Evolutionary conservation across 2,329 filamentous ascomycete species (phyloP).

Genomic region (Achaetomium macrosporum): DNA sequence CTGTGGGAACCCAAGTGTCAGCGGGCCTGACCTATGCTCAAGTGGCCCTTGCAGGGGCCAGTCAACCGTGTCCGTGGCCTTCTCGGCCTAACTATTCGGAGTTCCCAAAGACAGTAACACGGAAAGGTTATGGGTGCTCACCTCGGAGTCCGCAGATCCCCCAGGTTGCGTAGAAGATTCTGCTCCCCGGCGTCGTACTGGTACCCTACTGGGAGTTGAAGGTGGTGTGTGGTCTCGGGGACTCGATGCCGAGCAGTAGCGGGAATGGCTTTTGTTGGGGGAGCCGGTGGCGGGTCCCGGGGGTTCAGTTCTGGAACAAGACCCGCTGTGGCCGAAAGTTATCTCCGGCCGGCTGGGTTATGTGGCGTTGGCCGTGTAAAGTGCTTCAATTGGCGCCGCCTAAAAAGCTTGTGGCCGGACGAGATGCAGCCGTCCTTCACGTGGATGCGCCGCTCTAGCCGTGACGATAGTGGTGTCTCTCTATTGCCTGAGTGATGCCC

Average conservation of each 20-base stretch:
- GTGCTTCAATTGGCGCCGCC: constrained; percentile 15
- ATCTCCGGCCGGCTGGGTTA: not conserved
- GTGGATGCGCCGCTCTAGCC: constrained; percentile 11
- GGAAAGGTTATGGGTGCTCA: not conserved
- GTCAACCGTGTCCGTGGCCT: not conserved
- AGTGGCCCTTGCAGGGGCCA: not conserved
- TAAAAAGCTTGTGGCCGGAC: constrained; percentile 20
- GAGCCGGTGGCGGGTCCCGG: constrained; percentile 7
- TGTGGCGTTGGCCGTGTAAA: constrained; percentile 9
- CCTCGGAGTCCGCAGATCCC: constrained; percentile 1
- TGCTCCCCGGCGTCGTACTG: not conserved
- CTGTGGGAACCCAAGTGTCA: constrained; percentile 5
- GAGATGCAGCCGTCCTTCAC: constrained; percentile 23
- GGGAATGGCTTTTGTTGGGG: constrained; percentile 8
- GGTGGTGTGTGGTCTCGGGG: constrained; percentile 1
- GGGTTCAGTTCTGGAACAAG: constrained; percentile 8
- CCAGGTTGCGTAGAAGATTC: not conserved
- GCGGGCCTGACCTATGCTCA: not conserved
- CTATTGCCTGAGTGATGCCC: not conserved
- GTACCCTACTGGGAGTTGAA: not conserved
- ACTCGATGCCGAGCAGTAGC: constrained; percentile 1
- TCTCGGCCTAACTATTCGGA: not conserved
- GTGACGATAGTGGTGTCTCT: not conserved
- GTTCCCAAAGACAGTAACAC: not conserved
- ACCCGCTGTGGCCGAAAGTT: constrained; percentile 3